Evolutionary conservation across 2,329 filamentous ascomycete species (phyloP), one percentile per base, ranked within the genome.

Genomic region (Sporothrix humicola): DNA sequence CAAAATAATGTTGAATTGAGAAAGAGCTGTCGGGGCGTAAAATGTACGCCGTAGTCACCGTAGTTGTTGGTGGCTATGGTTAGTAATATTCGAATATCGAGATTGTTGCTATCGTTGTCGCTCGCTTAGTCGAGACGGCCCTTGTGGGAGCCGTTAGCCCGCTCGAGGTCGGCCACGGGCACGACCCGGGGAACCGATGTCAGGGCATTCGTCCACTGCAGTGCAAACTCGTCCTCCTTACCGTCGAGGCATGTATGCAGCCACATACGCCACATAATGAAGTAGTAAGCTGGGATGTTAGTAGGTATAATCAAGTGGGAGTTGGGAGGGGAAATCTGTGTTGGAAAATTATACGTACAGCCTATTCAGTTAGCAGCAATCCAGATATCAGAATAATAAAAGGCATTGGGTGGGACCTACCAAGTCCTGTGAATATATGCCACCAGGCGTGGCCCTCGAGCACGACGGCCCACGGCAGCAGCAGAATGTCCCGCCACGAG

Each of bases 201-300:
- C 77, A 89, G 85, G 15, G 89, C 76, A 31, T 86, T 88, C 1
- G 90, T 88, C 93, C 93, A 97, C 70, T 87, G 78, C 73, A 96
- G 83, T 77, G 87, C 85, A 79, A 90, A 96, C 79, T 94, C 89
- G 58, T 92, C 88, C 78, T 93, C 92, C 63, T 86, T 86, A 3
- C 90, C 89, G 75, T 94, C 93, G 69, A 96, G 83, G 77, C 92
- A 94, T 75, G 92, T 90, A 56, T 93, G 88, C 20, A 96, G 85
- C 91, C 93, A 95, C 37, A 95, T 90, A 3, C 93, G 91, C 93
- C 93, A 97, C 15, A 90, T 85, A 77, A 97, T 93, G 80, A 95
- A 94, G 79, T 91, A 92, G 81, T 97, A 97, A 17, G 93, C 93
- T 80, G 61, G 13, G 5, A 73, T 0, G 70, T 74, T 54, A 56